A percentile compares a stretch with the other conserved stretches of the same genome.
Conservation (phyloP, 495 filamentous ascomycete genomes). For the Xylaria intraflava region DNA sequence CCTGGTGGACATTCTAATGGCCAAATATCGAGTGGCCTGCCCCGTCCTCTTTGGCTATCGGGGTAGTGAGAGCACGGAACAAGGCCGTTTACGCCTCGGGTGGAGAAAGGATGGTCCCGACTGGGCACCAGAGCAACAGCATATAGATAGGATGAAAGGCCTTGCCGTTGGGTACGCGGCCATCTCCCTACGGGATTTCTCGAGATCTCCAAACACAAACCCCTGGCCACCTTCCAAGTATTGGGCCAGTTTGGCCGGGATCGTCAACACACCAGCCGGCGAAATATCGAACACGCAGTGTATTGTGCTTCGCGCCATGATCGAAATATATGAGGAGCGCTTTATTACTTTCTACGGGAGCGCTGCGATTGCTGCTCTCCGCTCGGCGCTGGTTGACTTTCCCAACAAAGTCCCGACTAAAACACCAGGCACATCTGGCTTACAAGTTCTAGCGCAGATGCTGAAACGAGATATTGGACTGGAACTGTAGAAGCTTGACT, state of each 20-base stretch:
- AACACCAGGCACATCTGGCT: conserved; percentile 49
- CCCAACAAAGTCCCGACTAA: conserved; percentile 47
- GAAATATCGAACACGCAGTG: conserved; percentile 72
- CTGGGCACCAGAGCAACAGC: conserved; percentile 58
- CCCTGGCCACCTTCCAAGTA: conserved; percentile 75
- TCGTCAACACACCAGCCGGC: conserved; percentile 61
- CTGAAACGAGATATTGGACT: conserved; percentile 56
- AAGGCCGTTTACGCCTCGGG: conserved; percentile 62
- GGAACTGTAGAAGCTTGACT: conserved; percentile 18
- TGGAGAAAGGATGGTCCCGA: conserved; percentile 57
- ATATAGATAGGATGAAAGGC: conserved; percentile 77
- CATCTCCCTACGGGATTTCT: conserved; percentile 73
- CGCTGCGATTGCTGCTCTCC: conserved; percentile 56
- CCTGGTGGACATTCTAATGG: conserved; percentile 80
- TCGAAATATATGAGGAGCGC: conserved; percentile 61
- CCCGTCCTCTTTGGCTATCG: conserved; percentile 82
- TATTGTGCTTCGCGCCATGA: conserved; percentile 67
- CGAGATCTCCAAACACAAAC: conserved; percentile 55
- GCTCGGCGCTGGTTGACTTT: conserved; percentile 60
- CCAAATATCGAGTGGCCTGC: conserved; percentile 74
- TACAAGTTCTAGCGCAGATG: conserved; percentile 54
- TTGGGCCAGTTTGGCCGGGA: conserved; percentile 67
- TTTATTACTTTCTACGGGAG: conserved; percentile 74
- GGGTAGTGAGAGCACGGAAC: conserved; percentile 66
- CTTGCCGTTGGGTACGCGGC: conserved; percentile 78